Percentiles rank a stretch among this genome's conserved stretches.
phyloP scores from a whole-genome alignment of 345 rosid genomes.

The Salix caprea region DNA sequence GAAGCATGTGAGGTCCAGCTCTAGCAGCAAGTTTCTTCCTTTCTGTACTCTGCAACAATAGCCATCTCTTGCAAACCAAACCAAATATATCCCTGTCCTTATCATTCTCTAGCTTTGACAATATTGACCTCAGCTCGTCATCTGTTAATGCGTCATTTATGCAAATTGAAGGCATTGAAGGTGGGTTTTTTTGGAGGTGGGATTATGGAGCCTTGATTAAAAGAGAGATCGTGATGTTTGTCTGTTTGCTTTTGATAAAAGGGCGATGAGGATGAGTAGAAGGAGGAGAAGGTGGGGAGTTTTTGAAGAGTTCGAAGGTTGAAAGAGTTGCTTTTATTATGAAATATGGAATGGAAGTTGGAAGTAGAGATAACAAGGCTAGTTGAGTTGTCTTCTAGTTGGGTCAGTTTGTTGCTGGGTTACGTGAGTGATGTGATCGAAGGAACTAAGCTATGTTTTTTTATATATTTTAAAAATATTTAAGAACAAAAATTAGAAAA shows the following conservation, averaged over 20 bases:
- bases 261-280: not conserved
- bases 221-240: not conserved
- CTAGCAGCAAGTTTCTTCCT: constrained; percentile 83
- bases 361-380: too few species aligned
- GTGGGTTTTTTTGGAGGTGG: not conserved
- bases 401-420: too few species aligned
- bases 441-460: too few species aligned
- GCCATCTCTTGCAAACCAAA: constrained; percentile 90
- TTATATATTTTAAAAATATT: too few species aligned
- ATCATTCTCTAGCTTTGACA: constrained; percentile 58
- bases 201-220: not conserved
- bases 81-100: constrained; percentile 83
- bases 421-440: too few species aligned
- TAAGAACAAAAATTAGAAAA: too few species aligned
- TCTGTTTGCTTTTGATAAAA: not conserved
- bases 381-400: too few species aligned
- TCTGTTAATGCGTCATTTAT: constrained; percentile 72
- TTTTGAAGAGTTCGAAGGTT: not conserved
- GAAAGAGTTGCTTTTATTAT: not conserved
- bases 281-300: not conserved
- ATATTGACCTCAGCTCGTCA: constrained; percentile 69
- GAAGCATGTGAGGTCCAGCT: constrained; percentile 91
- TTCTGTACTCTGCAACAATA: constrained; percentile 75
- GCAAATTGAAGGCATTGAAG: constrained; percentile 35
- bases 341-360: too few species aligned